Evolutionary conservation across 2,329 filamentous ascomycete species (phyloP), one percentile per base, ranked within the genome.

Genomic region (Xylaria arbuscula): DNA sequence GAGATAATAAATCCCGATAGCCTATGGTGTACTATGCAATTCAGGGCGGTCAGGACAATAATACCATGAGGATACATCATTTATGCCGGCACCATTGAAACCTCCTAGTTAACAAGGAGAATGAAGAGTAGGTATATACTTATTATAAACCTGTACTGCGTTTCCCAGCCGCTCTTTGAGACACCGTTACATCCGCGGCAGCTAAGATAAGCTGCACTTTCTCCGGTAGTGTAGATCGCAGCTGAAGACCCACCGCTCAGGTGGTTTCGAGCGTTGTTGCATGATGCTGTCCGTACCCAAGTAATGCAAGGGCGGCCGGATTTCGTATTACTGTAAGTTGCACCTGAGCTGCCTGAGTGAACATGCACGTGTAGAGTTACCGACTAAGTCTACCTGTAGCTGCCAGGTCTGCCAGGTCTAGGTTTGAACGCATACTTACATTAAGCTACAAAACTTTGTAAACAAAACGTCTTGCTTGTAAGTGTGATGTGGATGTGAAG

Each of bases 201-300:
- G 10, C n/a, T n/a, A n/a, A n/a, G n/a, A n/a, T 47, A 19, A 48
- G 45, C 45, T 32, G 17, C 15, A 28, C 24, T 32, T 32, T 17
- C 48, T 32, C 11, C 11, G 19, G 48, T 17, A n/a, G 24, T 32
- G 48, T 28, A 24, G 53, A 38, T 55, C 32, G 22, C 54, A 17
- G 22, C 53, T 55, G 32, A 55, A 42, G 54, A 57, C 54, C 36
- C 38, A 57, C 54, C 34, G 15, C 54, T n/a, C 24, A 42, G 19
- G 22, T 42, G 36, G 32, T 55, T 38, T 56, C 19, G 34, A 56
- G 34, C 40, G 19, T 17, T 42, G 54, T 57, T 57, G 54, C 38
- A 57, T 57, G 10, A 42, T 28, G 38, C 40, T 32, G 19, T 40
- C 36, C 22, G 50, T n/a, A n/a, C n/a, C n/a, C n/a, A n/a, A n/a